Evolutionary conservation across 495 filamentous ascomycete species (phyloP).

Genomic region (Clohesyomyces aquaticus): DNA sequence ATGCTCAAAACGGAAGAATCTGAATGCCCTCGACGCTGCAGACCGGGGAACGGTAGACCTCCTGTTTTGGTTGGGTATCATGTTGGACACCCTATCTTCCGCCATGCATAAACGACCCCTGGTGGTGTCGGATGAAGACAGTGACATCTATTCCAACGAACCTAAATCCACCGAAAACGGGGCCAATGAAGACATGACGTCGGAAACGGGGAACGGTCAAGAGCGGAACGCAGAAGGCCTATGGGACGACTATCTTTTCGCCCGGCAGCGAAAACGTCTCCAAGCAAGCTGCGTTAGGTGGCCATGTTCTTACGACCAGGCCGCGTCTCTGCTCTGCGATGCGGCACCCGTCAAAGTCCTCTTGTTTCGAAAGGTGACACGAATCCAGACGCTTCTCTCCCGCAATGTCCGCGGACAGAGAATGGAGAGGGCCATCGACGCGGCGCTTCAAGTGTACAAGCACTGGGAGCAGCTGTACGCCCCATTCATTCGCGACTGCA

Average conservation of each 20-base stretch:
- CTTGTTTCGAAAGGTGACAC: slow-evolving; percentile 53
- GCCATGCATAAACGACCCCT: slow-evolving; percentile 54
- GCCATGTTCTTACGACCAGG: slow-evolving; percentile 53
- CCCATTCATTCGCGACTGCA: slow-evolving; percentile 52
- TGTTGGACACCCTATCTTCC: slow-evolving; percentile 56
- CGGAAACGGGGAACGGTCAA: not conserved
- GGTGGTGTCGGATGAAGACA: slow-evolving; percentile 55
- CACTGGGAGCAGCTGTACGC: slow-evolving; percentile 53
- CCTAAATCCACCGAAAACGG: not conserved
- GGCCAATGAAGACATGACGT: not conserved
- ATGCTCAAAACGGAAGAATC: slow-evolving; percentile 2
- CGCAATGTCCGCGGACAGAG: slow-evolving; percentile 32
- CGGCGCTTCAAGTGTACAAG: slow-evolving; percentile 48
- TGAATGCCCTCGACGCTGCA: slow-evolving; percentile 38
- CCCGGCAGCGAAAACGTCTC: slow-evolving; percentile 27
- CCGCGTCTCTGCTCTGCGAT: slow-evolving; percentile 48
- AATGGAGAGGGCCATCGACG: slow-evolving; percentile 49
- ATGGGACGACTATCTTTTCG: slow-evolving; percentile 49
- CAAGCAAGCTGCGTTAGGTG: slow-evolving; percentile 41
- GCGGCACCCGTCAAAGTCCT: slow-evolving; percentile 56
- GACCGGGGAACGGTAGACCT: slow-evolving; percentile 51
- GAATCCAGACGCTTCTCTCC: slow-evolving; percentile 51
- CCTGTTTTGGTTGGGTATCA: slow-evolving; percentile 56
- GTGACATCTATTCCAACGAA: slow-evolving; percentile 43
- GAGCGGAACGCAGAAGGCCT: slow-evolving; percentile 24